These are phyloP conservation scores for Colletotrichum simmondsii DNA, from an alignment of 2,329 filamentous ascomycete genomes.

Conservation along the genomic window DNA sequence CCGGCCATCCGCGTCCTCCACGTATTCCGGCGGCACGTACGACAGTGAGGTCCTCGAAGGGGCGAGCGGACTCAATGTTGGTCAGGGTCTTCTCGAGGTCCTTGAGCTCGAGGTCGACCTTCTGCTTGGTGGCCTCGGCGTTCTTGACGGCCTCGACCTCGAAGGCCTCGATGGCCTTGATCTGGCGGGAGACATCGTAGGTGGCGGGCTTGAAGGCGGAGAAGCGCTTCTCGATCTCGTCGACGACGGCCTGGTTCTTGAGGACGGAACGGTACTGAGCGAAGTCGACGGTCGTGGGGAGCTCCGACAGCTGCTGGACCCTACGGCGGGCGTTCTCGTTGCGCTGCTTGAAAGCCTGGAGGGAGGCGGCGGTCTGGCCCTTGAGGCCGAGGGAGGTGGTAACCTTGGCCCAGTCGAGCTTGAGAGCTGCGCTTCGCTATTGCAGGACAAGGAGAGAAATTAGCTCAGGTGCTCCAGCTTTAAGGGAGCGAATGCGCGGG, in stretches of 20 bases:
- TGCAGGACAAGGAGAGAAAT: conserved; percentile 54
- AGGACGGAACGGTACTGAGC: conserved; percentile 88
- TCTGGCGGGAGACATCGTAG: conserved; percentile 92
- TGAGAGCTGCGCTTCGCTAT: conserved; percentile 97
- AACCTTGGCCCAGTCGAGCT: conserved; percentile 99
- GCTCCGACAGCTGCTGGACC: conserved; percentile 84
- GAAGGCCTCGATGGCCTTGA: conserved; percentile 98
- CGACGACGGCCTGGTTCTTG: conserved; percentile 95
- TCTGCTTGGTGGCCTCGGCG: conserved; percentile 94
- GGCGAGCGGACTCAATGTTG: conserved; percentile 96
- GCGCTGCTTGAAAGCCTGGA: conserved; percentile 98
- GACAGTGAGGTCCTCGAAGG: conserved; percentile 97
- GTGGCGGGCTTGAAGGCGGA: conserved; percentile 88
- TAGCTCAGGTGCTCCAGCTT: conserved; percentile 58
- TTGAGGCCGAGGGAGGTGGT: conserved; percentile 94
- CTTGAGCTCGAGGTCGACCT: conserved; percentile 94
- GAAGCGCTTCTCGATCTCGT: conserved; percentile 98
- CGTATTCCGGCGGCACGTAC: conserved; percentile 67
- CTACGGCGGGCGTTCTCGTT: conserved; percentile 99
- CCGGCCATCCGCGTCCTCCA: conserved; percentile 3
- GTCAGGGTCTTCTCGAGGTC: conserved; percentile 93
- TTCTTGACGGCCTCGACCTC: conserved; percentile 97
- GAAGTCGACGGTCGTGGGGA: conserved; percentile 91
- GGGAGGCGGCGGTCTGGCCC: conserved; percentile 90
- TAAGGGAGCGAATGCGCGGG: conserved; percentile 5